Evolutionary conservation across 2,329 filamentous ascomycete genomes (phyloP).

Genomic region (Juglanconis oblonga): DNA sequence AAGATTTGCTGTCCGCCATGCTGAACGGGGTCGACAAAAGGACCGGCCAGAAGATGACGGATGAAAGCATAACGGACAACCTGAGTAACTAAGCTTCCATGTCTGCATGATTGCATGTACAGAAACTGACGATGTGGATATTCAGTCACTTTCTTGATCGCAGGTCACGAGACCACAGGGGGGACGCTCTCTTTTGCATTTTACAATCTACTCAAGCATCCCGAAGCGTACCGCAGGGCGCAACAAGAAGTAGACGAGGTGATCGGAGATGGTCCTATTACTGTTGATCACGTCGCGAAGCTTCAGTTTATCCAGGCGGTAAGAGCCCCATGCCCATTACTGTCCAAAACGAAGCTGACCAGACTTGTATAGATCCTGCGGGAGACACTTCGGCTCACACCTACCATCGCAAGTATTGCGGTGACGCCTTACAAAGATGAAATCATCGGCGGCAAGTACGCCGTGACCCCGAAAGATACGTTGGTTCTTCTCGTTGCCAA

Average conservation of each 20-base stretch:
- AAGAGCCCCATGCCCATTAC: background rate
- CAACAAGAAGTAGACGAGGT: conserved; percentile 67
- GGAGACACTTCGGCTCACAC: conserved; percentile 62
- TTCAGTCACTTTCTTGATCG: conserved; percentile 63
- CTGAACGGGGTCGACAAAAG: conserved; percentile 63
- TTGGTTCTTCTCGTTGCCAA: conserved; percentile 49
- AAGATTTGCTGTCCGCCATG: conserved; percentile 70
- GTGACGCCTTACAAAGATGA: conserved; percentile 50
- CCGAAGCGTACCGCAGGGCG: conserved; percentile 55
- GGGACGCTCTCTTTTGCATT: conserved; percentile 64
- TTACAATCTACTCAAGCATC: conserved; percentile 63
- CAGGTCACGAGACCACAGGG: conserved; percentile 70
- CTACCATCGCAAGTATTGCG: conserved; percentile 57
- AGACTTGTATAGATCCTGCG: conserved; percentile 44
- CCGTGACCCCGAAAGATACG: conserved; percentile 49
- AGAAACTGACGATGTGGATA: background rate
- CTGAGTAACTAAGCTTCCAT: conserved; percentile 39
- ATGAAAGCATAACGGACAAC: conserved; percentile 64
- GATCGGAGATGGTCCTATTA: conserved; percentile 55
- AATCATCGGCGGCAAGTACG: conserved; percentile 60
- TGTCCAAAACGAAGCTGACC: background rate
- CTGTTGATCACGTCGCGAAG: conserved; percentile 59
- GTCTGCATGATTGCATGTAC: too few species aligned
- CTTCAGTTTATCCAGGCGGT: conserved; percentile 64
- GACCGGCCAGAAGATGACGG: conserved; percentile 62